These are phyloP conservation scores for Hordeum vulgare DNA, from an alignment of 176 grass and related monocot species.

Conservation along the genomic window DNA sequence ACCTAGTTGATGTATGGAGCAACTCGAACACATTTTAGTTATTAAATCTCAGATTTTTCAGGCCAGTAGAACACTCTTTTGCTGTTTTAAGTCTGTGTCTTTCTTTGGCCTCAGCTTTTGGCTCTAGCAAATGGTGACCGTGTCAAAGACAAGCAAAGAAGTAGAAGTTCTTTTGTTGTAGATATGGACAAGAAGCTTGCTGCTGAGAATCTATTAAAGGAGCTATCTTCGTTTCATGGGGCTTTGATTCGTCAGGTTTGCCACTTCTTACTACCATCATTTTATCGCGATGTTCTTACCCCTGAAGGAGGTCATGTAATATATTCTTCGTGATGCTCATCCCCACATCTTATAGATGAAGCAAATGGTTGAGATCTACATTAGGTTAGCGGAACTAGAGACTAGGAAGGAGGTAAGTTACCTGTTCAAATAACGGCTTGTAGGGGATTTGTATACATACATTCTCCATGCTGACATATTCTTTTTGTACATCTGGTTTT, in stretches of 20 bases:
- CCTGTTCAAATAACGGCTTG: background rate
- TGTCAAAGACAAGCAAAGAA: constrained; percentile 96
- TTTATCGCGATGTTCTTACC: background rate
- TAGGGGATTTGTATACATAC: constrained; percentile 5
- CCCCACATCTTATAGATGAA: constrained; percentile 71
- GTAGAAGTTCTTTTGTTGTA: constrained; percentile 88
- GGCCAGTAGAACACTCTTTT: background rate
- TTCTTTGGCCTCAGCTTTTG: constrained; percentile 60
- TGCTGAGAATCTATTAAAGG: constrained; percentile 90
- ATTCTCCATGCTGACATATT: constrained; percentile 26
- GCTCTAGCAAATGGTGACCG: constrained; percentile 94
- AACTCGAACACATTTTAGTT: background rate
- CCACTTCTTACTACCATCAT: constrained; percentile 4
- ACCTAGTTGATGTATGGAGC: background rate
- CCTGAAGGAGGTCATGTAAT: background rate
- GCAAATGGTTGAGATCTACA: constrained; percentile 97
- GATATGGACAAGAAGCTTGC: constrained; percentile 95
- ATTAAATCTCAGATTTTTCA: background rate
- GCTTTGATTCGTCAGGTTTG: constrained; percentile 82
- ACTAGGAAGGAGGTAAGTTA: constrained; percentile 81
- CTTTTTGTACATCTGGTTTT: constrained; percentile 23
- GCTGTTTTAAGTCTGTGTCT: constrained; percentile 6
- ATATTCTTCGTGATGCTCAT: constrained; percentile 18
- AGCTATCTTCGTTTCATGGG: constrained; percentile 75
- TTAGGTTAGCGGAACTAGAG: constrained; percentile 95